Percentiles rank a stretch among this genome's conserved stretches.
These are phyloP conservation scores for Geotrichum macrosporum DNA, from an alignment of 1,139 yeast species.

Conservation along the genomic window DNA sequence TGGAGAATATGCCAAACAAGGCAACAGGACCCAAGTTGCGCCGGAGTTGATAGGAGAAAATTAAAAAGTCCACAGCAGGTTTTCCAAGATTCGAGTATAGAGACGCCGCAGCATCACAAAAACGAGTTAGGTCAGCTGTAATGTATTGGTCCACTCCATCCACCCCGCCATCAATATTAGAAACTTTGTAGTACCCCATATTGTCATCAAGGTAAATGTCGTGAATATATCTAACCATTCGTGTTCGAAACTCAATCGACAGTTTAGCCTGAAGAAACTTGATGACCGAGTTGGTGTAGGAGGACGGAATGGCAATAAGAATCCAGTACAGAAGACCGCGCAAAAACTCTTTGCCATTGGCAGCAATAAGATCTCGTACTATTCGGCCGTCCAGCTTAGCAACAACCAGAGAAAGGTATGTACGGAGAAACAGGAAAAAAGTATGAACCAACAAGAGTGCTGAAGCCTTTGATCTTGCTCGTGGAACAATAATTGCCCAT, in stretches of 20 bases:
- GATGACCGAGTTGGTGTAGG: slow-evolving; percentile 88
- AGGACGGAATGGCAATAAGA: slow-evolving; percentile 85
- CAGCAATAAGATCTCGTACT: slow-evolving; percentile 82
- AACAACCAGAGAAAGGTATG: slow-evolving; percentile 80
- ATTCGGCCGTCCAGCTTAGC: slow-evolving; percentile 91
- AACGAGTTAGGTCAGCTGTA: slow-evolving; percentile 77
- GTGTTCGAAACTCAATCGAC: slow-evolving; percentile 79
- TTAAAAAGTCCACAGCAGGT: slow-evolving; percentile 82
- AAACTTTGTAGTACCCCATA: slow-evolving; percentile 74
- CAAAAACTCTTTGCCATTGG: slow-evolving; percentile 68
- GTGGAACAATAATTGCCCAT: slow-evolving; percentile 79
- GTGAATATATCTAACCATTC: slow-evolving; percentile 79
- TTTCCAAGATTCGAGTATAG: slow-evolving; percentile 87
- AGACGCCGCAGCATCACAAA: slow-evolving; percentile 78
- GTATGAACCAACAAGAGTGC: slow-evolving; percentile 67
- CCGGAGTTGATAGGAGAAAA: slow-evolving; percentile 78
- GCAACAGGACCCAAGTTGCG: slow-evolving; percentile 86
- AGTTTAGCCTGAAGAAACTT: slow-evolving; percentile 73
- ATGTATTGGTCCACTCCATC: slow-evolving; percentile 67
- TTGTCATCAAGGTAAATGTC: slow-evolving; percentile 80
- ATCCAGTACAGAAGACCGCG: slow-evolving; percentile 84
- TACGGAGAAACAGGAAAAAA: slow-evolving; percentile 69
- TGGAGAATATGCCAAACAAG: slow-evolving; percentile 71
- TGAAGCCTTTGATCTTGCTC: slow-evolving; percentile 62
- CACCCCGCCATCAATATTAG: slow-evolving; percentile 42